These are phyloP conservation scores for Orbilia brochopaga DNA, from an alignment of 2,329 filamentous ascomycete genomes.

Conservation along the genomic window DNA sequence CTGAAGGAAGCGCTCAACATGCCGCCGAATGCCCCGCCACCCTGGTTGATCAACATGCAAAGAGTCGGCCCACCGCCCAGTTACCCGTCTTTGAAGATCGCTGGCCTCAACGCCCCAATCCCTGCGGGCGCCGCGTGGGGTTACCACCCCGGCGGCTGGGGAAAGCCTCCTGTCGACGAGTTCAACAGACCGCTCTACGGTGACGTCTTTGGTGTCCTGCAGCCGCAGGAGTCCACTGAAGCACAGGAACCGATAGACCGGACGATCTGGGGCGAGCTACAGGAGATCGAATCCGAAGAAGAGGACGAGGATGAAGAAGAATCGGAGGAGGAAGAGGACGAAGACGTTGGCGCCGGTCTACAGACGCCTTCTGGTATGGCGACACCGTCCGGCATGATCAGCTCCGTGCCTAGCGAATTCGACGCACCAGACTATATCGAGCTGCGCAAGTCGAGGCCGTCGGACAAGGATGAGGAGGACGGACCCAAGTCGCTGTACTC, in stretches of 20 bases:
- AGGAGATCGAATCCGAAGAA: slow-evolving; percentile 64
- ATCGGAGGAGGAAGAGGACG: slow-evolving; percentile 68
- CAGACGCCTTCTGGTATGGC: slow-evolving; percentile 79
- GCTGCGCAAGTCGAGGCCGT: slow-evolving; percentile 81
- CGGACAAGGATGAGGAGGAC: slow-evolving; percentile 52
- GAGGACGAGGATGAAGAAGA: slow-evolving; percentile 76
- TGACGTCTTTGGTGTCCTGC: slow-evolving; percentile 84
- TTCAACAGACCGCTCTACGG: slow-evolving; percentile 89
- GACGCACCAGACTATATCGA: slow-evolving; percentile 66
- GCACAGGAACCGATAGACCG: slow-evolving; percentile 82
- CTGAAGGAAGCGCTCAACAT: slow-evolving; percentile 93
- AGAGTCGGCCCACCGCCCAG: slow-evolving; percentile 90
- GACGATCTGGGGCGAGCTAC: slow-evolving; percentile 80
- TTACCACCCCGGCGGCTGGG: slow-evolving; percentile 92
- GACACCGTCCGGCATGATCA: slow-evolving; percentile 80
- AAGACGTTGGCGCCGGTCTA: slow-evolving; percentile 68
- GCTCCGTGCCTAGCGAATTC: slow-evolving; percentile 77
- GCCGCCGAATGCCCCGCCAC: slow-evolving; percentile 87
- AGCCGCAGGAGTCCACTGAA: slow-evolving; percentile 67
- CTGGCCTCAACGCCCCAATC: slow-evolving; percentile 90
- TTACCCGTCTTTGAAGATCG: slow-evolving; percentile 93
- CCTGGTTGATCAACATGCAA: slow-evolving; percentile 97
- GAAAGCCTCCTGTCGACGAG: slow-evolving; percentile 93
- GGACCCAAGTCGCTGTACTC: slow-evolving; percentile 82
- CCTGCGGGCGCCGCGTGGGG: slow-evolving; percentile 91